Base-by-base conservation (phyloP, 768 basidiomycete genomes). In the Leccinum uliginosum region DNA sequence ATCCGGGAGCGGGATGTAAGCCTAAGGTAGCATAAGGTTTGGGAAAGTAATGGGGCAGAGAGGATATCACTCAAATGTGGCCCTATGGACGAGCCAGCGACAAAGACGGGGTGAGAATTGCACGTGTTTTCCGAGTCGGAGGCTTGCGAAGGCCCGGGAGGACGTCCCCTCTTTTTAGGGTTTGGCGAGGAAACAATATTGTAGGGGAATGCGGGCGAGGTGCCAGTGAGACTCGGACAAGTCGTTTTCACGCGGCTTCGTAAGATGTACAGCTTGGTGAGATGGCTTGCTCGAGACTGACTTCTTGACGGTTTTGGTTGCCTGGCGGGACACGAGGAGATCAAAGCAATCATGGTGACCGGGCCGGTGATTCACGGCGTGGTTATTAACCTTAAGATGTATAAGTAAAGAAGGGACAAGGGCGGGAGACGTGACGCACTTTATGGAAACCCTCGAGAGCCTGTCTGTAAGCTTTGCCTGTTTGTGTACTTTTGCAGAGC, bases 401-500 rank as follows among this genome's bases (percentile, higher is more conserved):
- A 21, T 62, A 6, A 61, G 57, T 1, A 48, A 38, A 57, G 32
- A 59, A 14, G 29, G 23, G 29, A 55, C 34, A 32, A 19, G 44
- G 45, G 19, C 44, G 7, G 24, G 23, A 56, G 53, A 43, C n/a
- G 3, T 11, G 53, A 73, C 82, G 61, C 66, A 87, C 87, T 30
- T 83, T 83, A 63, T 89, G 85, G 15, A 89, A 71, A 46, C 75
- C 73, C 58, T 89, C 85, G n/a, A 89, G 67, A 19, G 84, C 84
- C 53, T 81, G 81, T 67, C 81, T 85, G 68, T 84, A 87, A 7
- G 66, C 80, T 76, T 66, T 80, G 63, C 65, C 78, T 62, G 66
- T 73, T 71, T 60, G 71, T 69, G 55, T 67, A 27, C 73, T 71
- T 17, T 74, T 70, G 51, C 62, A 62, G 29, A 78, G 69, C 9